phyloP scores from a whole-genome alignment of 768 basidiomycete species.

The Pisolithus albus region DNA sequence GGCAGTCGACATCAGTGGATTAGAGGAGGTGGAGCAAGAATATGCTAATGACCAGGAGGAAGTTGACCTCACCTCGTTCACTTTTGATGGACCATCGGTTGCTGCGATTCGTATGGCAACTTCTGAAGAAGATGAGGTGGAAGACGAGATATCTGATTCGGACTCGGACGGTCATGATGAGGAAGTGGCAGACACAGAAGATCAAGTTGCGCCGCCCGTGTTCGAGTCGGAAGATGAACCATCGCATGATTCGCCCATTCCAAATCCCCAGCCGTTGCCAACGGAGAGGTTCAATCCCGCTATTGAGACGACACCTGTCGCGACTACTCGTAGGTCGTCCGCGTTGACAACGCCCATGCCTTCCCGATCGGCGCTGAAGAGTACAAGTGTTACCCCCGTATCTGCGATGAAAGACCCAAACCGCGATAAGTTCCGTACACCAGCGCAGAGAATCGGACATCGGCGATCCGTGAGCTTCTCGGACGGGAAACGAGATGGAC shows the following conservation, averaged over 20 bases:
- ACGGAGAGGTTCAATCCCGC: not conserved
- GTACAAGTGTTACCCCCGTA: slow-evolving; percentile 42
- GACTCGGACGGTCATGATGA: slow-evolving; percentile 24
- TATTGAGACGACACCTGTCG: slow-evolving; percentile 17
- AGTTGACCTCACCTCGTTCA: slow-evolving; percentile 62
- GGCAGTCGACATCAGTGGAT: slow-evolving; percentile 26
- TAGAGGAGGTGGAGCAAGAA: slow-evolving; percentile 42
- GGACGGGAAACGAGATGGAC: slow-evolving; percentile 85
- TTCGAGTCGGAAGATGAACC: slow-evolving; percentile 35
- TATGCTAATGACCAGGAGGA: slow-evolving; percentile 57
- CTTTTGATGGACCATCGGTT: slow-evolving; percentile 55
- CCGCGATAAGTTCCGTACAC: slow-evolving; percentile 47
- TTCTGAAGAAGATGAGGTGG: slow-evolving; percentile 20
- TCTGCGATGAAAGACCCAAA: slow-evolving; percentile 53
- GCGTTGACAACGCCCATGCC: slow-evolving; percentile 24
- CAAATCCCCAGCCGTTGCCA: not conserved
- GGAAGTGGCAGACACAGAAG: slow-evolving; percentile 5
- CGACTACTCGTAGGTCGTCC: slow-evolving; percentile 7
- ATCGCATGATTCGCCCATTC: slow-evolving; percentile 11
- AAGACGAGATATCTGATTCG: slow-evolving; percentile 38
- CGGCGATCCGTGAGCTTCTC: slow-evolving; percentile 95
- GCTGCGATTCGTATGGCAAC: slow-evolving; percentile 48
- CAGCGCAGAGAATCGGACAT: slow-evolving; percentile 42
- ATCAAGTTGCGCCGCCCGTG: slow-evolving; percentile 3
- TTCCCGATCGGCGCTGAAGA: slow-evolving; percentile 38